These are phyloP conservation scores for Pyrus hybrid DNA, from an alignment of 331 rosid genomes.

Conservation along the genomic window DNA sequence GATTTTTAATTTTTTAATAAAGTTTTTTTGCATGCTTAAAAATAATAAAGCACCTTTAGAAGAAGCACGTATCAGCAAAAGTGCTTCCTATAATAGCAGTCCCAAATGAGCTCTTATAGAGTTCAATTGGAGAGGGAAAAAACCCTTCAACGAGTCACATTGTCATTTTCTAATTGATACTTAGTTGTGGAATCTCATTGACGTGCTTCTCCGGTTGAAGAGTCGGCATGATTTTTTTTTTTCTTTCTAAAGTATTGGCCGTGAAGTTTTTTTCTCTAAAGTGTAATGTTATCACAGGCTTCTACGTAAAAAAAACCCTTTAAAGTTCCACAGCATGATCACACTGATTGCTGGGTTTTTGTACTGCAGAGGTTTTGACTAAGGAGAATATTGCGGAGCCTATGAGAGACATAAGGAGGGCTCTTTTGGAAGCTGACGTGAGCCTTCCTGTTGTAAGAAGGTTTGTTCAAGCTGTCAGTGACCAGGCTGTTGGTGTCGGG, in stretches of 20 bases:
- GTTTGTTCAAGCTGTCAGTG: conserved; percentile 90
- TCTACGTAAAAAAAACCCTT: not conserved
- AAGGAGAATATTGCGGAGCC: conserved; percentile 96
- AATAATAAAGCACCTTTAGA: not conserved
- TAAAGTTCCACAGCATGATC: not conserved
- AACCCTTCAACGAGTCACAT: not conserved
- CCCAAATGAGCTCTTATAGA: not conserved
- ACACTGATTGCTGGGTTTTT: not conserved
- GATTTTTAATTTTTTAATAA: not conserved
- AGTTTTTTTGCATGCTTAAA: not conserved
- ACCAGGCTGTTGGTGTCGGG: conserved; percentile 95
- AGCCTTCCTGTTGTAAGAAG: conserved; percentile 99
- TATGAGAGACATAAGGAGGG: conserved; percentile 94
- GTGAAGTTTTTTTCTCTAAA: not conserved
- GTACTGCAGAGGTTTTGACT: conserved; percentile 78
- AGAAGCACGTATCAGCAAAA: not conserved
- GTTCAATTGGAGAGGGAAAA: not conserved
- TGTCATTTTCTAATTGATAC: not conserved
- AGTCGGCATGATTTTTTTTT: not conserved
- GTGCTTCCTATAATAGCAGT: not conserved
- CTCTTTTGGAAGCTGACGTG: conserved; percentile 97
- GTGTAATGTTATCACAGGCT: not conserved
- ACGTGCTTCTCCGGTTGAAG: not conserved
- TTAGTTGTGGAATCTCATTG: not conserved
- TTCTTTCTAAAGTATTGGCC: not conserved